Evolutionary conservation across 1,284 basidiomycete genomes (phyloP), one percentile per base, ranked within the genome.

Genomic region (Boletus semigastroideus): DNA sequence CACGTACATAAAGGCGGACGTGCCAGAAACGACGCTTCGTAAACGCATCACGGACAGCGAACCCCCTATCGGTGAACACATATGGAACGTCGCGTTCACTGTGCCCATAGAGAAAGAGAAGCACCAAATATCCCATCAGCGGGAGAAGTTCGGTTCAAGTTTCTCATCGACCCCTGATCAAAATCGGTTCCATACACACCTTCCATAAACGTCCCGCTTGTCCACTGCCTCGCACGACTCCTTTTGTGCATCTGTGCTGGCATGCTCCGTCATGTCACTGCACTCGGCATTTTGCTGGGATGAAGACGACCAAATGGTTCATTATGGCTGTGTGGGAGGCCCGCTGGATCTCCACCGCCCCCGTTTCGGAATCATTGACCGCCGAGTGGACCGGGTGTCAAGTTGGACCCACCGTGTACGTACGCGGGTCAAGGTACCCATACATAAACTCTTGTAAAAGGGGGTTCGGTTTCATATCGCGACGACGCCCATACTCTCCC

Each of bases 401-500:
- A 7, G 22, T 22, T 22, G 22, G 22, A 22, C 3, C 22, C 31
- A 22, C 14, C 20, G 31, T 39, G 39, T 48, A 41, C 38, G 39
- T 48, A 47, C 28, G 9, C 2, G 27, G n/a, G 37, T 30, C 17
- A 10, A 17, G 16, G 34, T 31, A 14, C 31, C 31, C 22, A 16
- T n/a, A 38, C 19, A 38, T 38, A 38, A 20, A 38, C 19, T 17
- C 19, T 8, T 22, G 22, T 22, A 19, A 11, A 11, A 17, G 17
- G 12, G 37, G 17, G 11, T 50, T n/a, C 13, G 42, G 22, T 50
- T 50, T 45, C 48, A 46, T 46, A 19, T 43, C 34, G 16, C 5
- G 42, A 36, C 42, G 42, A 36, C 42, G 42, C 48, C 42, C 48
- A 44, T 12, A 49, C 41, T 22, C 41, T 37, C 48, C n/a, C 47